These are phyloP conservation scores for Raphanus hybrid DNA, from an alignment of 441 rosid genomes.

Conservation along the genomic window DNA sequence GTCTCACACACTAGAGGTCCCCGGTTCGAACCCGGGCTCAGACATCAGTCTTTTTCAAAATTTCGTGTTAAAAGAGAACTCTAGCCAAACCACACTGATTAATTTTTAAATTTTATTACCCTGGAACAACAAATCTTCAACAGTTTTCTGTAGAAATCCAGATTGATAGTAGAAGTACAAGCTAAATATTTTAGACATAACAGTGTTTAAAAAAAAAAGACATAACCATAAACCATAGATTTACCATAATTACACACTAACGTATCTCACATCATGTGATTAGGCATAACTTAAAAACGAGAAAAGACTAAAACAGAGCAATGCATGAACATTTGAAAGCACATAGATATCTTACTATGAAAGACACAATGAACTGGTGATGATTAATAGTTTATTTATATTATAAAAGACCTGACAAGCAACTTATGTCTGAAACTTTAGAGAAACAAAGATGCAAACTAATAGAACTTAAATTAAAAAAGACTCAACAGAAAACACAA, in stretches of 20 bases:
- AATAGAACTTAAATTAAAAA: background rate
- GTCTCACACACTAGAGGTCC: conserved; percentile 99
- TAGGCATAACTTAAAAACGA: background rate
- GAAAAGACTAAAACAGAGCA: background rate
- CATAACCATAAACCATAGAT: background rate
- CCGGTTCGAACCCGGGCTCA: conserved; percentile 56
- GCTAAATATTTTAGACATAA: too few relatives aligned
- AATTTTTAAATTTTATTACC: background rate
- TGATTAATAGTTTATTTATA: background rate
- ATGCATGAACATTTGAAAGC: background rate
- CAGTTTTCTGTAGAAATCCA: background rate
- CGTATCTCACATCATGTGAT: background rate
- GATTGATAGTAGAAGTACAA: background rate
- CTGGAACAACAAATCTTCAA: background rate
- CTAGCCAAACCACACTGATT: background rate
- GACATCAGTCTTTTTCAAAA: background rate
- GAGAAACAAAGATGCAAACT: background rate
- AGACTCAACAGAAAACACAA: too few relatives aligned
- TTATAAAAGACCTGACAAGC: background rate
- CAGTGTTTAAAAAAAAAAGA: too few relatives aligned
- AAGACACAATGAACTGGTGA: background rate
- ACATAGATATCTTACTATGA: too few relatives aligned
- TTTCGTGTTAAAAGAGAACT: background rate
- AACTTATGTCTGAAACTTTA: too few relatives aligned
- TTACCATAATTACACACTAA: background rate